These are phyloP conservation scores for Hanseniaspora guilliermondii DNA, from an alignment of 805 yeast species.

Conservation along the genomic window DNA sequence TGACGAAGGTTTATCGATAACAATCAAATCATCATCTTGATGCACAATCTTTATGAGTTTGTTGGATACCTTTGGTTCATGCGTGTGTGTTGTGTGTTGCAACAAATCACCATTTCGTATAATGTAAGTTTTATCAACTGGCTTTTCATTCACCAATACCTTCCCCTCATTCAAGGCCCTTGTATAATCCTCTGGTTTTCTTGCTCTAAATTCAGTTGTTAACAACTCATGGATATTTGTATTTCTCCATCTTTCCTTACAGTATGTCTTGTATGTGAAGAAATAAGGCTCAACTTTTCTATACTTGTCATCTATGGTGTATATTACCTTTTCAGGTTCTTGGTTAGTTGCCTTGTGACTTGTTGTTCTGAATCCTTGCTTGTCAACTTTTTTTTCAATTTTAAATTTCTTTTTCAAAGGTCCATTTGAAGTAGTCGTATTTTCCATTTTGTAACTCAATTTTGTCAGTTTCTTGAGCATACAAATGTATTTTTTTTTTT, in stretches of 20 bases:
- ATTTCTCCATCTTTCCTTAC: constrained; percentile 86
- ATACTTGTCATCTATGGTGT: constrained; percentile 45
- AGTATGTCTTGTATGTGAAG: constrained; percentile 80
- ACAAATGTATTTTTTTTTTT: not conserved
- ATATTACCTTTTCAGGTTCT: constrained; percentile 42
- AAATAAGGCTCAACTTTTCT: constrained; percentile 74
- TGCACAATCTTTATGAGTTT: constrained; percentile 50
- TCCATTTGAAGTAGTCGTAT: not conserved
- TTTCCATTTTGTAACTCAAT: not conserved
- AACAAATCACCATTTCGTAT: constrained; percentile 75
- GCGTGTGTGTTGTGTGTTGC: constrained; percentile 68
- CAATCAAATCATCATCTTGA: constrained; percentile 65
- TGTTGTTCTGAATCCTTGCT: constrained; percentile 25
- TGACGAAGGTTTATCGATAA: constrained; percentile 88
- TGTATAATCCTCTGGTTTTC: constrained; percentile 53
- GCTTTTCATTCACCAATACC: constrained; percentile 57
- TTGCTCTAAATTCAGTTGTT: constrained; percentile 70
- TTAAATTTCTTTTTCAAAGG: constrained; percentile 6
- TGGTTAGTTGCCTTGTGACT: constrained; percentile 22
- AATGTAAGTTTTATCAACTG: constrained; percentile 51
- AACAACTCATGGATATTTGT: constrained; percentile 72
- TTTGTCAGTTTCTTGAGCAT: not conserved
- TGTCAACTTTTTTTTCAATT: constrained; percentile 16
- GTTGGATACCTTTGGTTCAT: constrained; percentile 72
- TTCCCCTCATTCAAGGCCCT: constrained; percentile 46